Evolutionary conservation across 2,329 filamentous ascomycete genomes (phyloP).

Genomic region (Paracamarosporium sp.): DNA sequence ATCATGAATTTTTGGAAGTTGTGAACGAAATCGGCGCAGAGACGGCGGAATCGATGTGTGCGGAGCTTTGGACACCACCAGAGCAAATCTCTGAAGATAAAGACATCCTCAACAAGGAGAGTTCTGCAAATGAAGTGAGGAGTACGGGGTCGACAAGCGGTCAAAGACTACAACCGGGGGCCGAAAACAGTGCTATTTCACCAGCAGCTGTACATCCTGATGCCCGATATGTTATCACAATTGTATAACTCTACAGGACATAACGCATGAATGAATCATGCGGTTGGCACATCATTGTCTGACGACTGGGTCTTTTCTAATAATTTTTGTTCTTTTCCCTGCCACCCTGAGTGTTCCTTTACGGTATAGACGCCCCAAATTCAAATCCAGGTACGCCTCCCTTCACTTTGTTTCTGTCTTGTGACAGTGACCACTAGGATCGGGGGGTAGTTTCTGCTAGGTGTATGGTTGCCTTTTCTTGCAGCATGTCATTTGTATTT

Average conservation of each 20-base stretch:
- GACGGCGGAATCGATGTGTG: neutral
- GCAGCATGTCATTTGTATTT: too few species aligned
- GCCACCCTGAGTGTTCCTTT: too few species aligned
- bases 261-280: too few species aligned
- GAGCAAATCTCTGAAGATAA: neutral
- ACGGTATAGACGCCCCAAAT: too few species aligned
- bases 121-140: neutral
- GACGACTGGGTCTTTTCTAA: too few species aligned
- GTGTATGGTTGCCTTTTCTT: too few species aligned
- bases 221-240: neutral
- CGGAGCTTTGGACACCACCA: neutral
- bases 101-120: neutral
- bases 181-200: neutral
- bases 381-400: too few species aligned
- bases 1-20: neutral
- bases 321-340: too few species aligned
- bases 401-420: too few species aligned
- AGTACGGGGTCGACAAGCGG: neutral
- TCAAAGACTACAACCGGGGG: neutral
- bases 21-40: neutral
- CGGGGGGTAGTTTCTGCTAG: too few species aligned
- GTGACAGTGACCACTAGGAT: too few species aligned
- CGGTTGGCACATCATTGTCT: too few species aligned
- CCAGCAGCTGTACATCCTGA: neutral
- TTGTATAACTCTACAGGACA: neutral